A percentile compares a stretch with the other conserved stretches of the same genome.
phyloP scores from a whole-genome alignment of 2,329 filamentous ascomycete genomes.

The Epichloe festucae region DNA sequence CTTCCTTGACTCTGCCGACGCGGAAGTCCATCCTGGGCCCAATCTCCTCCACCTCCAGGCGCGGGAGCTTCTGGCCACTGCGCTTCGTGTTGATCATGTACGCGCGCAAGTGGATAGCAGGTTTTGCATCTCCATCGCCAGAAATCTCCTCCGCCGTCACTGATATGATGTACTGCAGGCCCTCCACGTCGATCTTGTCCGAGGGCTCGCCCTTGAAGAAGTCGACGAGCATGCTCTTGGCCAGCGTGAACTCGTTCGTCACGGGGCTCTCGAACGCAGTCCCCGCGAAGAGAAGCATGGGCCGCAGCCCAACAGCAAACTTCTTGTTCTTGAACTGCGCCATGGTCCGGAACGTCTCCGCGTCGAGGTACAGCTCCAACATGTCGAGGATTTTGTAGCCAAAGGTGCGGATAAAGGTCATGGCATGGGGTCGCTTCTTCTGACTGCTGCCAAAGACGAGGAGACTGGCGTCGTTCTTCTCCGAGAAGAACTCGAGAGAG shows the following conservation, averaged over 20 bases:
- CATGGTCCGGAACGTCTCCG: constrained; percentile 55
- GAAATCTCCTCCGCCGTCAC: constrained; percentile 58
- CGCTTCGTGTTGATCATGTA: constrained; percentile 81
- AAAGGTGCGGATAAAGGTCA: constrained; percentile 76
- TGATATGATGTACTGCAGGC: constrained; percentile 79
- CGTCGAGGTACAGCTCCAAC: constrained; percentile 77
- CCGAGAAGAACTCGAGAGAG: constrained; percentile 85
- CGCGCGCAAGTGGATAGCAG: constrained; percentile 55
- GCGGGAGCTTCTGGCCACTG: constrained; percentile 73
- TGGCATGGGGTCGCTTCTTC: constrained; percentile 89
- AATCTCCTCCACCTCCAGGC: constrained; percentile 90
- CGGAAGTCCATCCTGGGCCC: constrained; percentile 88
- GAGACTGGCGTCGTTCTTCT: constrained; percentile 87
- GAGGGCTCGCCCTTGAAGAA: constrained; percentile 71
- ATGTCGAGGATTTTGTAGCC: constrained; percentile 84
- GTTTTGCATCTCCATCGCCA: constrained; percentile 33
- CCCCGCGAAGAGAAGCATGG: constrained; percentile 83
- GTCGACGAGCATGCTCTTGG: constrained; percentile 79
- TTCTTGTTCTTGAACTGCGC: constrained; percentile 65
- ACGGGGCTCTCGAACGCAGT: constrained; percentile 76
- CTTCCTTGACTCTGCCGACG: constrained; percentile 66
- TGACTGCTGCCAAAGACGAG: constrained; percentile 73
- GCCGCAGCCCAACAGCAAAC: constrained; percentile 70
- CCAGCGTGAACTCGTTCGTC: constrained; percentile 65
- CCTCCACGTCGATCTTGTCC: constrained; percentile 84